Percentiles rank a stretch among this genome's conserved stretches.
These are phyloP conservation scores for Cytospora leucostoma DNA, from an alignment of 2,329 filamentous ascomycete species.

Conservation along the genomic window DNA sequence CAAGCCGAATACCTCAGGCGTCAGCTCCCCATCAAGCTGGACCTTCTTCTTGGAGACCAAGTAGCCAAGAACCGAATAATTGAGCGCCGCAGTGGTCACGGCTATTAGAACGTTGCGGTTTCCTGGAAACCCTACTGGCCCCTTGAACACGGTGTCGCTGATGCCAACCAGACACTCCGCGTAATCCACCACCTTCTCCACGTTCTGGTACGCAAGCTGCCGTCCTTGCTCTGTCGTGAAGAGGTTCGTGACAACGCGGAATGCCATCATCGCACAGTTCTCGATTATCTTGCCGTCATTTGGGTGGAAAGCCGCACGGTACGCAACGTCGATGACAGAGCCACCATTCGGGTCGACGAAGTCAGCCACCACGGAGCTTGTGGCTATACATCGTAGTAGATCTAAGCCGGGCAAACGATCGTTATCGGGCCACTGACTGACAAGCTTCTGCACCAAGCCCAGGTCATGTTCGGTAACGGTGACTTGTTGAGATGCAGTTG, in stretches of 20 bases:
- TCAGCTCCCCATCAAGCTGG: constrained; percentile 39
- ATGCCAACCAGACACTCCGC: constrained; percentile 63
- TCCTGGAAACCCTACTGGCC: constrained; percentile 48
- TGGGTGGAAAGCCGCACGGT: constrained; percentile 40
- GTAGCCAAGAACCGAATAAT: constrained; percentile 75
- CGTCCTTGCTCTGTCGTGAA: constrained; percentile 76
- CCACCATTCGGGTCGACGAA: constrained; percentile 54
- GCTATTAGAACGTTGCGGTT: constrained; percentile 86
- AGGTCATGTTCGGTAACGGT: constrained; percentile 53
- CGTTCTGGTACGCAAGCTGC: constrained; percentile 59
- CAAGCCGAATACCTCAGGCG: constrained; percentile 47
- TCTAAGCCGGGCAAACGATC: constrained; percentile 85
- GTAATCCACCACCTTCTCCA: constrained; percentile 60
- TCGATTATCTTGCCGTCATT: constrained; percentile 60
- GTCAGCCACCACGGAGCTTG: constrained; percentile 66
- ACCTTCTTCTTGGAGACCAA: constrained; percentile 44
- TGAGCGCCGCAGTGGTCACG: constrained; percentile 78
- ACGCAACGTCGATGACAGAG: constrained; percentile 60
- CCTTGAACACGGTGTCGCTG: constrained; percentile 46
- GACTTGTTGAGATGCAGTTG: not conserved
- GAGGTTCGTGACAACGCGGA: constrained; percentile 80
- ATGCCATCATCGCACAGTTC: constrained; percentile 86
- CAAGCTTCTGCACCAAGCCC: constrained; percentile 68
- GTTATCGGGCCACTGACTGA: constrained; percentile 76
- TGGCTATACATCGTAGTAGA: constrained; percentile 79